Percentiles rank a stretch among this genome's conserved stretches.
Evolutionary conservation across 2,329 filamentous ascomycete species (phyloP).

Genomic region (Ophiostoma sp.): DNA sequence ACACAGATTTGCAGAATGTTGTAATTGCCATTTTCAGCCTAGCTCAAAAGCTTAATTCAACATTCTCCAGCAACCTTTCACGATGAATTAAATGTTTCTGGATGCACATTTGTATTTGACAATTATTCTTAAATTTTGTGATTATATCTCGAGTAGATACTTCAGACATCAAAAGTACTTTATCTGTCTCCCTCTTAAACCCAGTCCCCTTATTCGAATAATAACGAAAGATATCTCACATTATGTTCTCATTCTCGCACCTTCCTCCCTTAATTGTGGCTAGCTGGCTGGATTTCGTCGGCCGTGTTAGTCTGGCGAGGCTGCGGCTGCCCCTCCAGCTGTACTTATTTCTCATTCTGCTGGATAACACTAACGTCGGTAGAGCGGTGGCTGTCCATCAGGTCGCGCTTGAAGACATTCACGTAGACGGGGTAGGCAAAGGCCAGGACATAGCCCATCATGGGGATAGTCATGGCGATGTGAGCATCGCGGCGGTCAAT

Average conservation of each 20-base stretch:
- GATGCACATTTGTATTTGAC: not conserved
- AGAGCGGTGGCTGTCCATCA: slow-evolving; percentile 37
- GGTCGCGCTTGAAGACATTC: slow-evolving; percentile 36
- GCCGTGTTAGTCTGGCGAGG: not conserved
- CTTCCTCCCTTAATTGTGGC: not conserved
- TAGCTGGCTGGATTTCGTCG: not conserved
- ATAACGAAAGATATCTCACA: not conserved
- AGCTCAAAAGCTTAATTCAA: slow-evolving; percentile 5
- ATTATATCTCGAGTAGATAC: not conserved
- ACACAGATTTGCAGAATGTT: not conserved
- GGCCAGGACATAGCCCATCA: slow-evolving; percentile 37
- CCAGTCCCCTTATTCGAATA: no score
- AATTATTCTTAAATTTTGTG: not conserved
- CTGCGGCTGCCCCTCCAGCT: slow-evolving; percentile 30
- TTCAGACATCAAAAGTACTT: no score
- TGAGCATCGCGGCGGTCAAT: slow-evolving; percentile 34
- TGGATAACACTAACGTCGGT: slow-evolving; percentile 34
- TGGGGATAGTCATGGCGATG: slow-evolving; percentile 35
- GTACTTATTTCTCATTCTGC: slow-evolving; percentile 31
- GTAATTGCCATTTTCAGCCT: not conserved
- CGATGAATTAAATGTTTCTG: not conserved
- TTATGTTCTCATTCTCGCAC: not conserved
- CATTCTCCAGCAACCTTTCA: not conserved
- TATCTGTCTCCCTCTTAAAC: no score
- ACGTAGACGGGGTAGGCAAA: slow-evolving; percentile 37